phyloP scores from a whole-genome alignment of 2,329 filamentous ascomycete species.

The Penicillium rolfsii region DNA sequence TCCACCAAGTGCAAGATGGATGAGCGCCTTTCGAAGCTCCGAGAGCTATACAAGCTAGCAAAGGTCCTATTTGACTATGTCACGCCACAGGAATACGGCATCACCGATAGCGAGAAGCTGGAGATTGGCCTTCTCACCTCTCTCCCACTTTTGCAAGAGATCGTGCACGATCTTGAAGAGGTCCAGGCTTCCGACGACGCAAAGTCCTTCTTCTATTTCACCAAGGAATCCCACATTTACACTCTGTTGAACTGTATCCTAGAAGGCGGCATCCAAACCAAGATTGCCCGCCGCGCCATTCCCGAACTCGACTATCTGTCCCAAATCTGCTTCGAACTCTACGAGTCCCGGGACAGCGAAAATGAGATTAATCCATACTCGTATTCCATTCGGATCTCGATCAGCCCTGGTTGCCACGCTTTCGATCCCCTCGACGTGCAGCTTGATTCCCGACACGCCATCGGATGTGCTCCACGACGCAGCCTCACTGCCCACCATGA shows the following conservation, averaged over 20 bases:
- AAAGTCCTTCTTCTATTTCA: conserved; percentile 98
- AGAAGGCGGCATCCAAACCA: conserved; percentile 94
- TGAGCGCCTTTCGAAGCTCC: conserved; percentile 80
- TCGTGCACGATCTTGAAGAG: conserved; percentile 94
- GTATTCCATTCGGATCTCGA: conserved; percentile 94
- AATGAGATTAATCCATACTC: conserved; percentile 85
- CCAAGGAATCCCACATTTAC: conserved; percentile 98
- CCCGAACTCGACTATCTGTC: conserved; percentile 96
- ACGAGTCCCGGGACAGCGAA: conserved; percentile 85
- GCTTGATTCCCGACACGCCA: conserved; percentile 93
- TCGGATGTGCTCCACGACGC: conserved; percentile 87
- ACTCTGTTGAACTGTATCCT: conserved; percentile 97
- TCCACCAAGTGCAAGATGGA: conserved; percentile 80
- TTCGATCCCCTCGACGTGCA: conserved; percentile 96
- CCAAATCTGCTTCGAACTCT: conserved; percentile 97
- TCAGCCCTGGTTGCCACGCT: conserved; percentile 93
- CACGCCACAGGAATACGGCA: conserved; percentile 97
- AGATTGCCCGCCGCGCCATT: conserved; percentile 92
- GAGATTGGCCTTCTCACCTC: conserved; percentile 96
- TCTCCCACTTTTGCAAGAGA: conserved; percentile 89
- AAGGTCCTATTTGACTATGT: conserved; percentile 99
- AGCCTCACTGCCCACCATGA: conserved; percentile 89
- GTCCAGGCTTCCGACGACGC: conserved; percentile 93
- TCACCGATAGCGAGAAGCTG: conserved; percentile 93
- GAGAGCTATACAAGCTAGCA: conserved; percentile 88